Evolutionary conservation across 164 flowering plant genomes (phyloP).

Genomic region (Magnolia changhungtana): DNA sequence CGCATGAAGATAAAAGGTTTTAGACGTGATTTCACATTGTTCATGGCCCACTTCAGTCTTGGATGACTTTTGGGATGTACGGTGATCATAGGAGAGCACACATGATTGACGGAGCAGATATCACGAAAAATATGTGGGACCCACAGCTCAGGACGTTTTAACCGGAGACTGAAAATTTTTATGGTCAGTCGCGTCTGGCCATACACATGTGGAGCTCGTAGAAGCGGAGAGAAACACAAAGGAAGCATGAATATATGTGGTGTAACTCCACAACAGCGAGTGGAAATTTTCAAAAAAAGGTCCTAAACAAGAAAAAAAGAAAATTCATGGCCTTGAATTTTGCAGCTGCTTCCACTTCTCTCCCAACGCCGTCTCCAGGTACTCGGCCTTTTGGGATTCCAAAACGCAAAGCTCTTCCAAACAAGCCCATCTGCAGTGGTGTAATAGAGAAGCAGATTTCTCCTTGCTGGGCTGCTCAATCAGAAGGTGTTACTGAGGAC

Average conservation of each 20-base stretch:
- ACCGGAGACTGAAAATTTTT: too few relatives aligned
- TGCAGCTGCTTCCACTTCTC: constrained; percentile 6
- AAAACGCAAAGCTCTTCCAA: neutral
- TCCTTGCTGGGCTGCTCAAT: constrained; percentile 12
- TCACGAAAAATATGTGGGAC: too few relatives aligned
- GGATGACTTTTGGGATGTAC: too few relatives aligned
- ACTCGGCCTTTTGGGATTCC: neutral
- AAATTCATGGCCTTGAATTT: constrained; percentile 11
- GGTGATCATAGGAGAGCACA: too few relatives aligned
- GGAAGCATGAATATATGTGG: neutral
- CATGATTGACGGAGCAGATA: too few relatives aligned
- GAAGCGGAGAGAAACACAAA: neutral
- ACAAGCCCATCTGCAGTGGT: neutral
- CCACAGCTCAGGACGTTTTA: too few relatives aligned
- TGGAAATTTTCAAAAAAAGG: neutral
- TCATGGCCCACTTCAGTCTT: too few relatives aligned
- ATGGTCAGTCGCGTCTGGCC: neutral
- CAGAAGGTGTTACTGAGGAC: constrained; percentile 13
- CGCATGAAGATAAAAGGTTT: too few relatives aligned
- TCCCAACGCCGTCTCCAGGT: constrained; percentile 1
- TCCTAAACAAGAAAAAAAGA: neutral
- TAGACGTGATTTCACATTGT: too few relatives aligned
- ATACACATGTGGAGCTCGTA: neutral
- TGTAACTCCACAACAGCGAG: neutral
- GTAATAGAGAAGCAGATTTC: constrained; percentile 5